A percentile compares a stretch with the other conserved stretches of the same genome.
Conservation (phyloP, 2,329 filamentous ascomycete species). For the Macrophomina phaseolina region DNA sequence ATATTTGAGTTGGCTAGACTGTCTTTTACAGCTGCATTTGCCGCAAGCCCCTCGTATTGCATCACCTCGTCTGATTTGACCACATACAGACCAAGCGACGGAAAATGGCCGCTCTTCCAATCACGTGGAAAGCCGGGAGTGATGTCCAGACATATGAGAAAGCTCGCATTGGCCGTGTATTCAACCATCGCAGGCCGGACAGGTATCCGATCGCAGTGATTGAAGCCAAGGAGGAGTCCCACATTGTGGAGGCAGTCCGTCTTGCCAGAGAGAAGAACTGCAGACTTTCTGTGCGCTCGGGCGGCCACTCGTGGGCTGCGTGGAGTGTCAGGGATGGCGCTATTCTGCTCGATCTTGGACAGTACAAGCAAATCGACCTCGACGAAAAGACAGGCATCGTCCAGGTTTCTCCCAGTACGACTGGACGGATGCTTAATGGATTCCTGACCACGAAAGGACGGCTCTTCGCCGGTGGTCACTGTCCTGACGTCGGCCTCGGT, state of each 20-base stretch:
- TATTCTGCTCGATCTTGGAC: constrained; percentile 51
- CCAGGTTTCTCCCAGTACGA: constrained; percentile 55
- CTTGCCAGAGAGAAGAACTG: constrained; percentile 44
- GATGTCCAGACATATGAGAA: constrained; percentile 40
- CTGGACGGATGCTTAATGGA: constrained; percentile 51
- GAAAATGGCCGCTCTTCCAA: constrained; percentile 25
- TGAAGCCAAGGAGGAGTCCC: constrained; percentile 42
- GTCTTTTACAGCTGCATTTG: too few relatives aligned
- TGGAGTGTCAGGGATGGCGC: constrained; percentile 58
- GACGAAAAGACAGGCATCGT: constrained; percentile 48
- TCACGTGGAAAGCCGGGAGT: constrained; percentile 30
- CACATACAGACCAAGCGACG: not conserved
- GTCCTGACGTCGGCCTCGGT: constrained; percentile 62
- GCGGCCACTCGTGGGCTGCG: constrained; percentile 57
- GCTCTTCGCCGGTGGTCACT: constrained; percentile 62
- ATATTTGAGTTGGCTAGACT: not conserved
- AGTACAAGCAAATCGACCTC: constrained; percentile 48
- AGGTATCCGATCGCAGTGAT: constrained; percentile 52
- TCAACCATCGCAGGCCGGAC: constrained; percentile 51
- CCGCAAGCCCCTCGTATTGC: not conserved
- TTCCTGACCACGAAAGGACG: constrained; percentile 47
- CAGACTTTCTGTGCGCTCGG: constrained; percentile 55
- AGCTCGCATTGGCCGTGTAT: constrained; percentile 50
- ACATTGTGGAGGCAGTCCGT: constrained; percentile 36
- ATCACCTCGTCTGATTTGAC: not conserved